Conservation (phyloP, 2,329 filamentous ascomycete species). For the Pseudogymnoascus pannorum region DNA sequence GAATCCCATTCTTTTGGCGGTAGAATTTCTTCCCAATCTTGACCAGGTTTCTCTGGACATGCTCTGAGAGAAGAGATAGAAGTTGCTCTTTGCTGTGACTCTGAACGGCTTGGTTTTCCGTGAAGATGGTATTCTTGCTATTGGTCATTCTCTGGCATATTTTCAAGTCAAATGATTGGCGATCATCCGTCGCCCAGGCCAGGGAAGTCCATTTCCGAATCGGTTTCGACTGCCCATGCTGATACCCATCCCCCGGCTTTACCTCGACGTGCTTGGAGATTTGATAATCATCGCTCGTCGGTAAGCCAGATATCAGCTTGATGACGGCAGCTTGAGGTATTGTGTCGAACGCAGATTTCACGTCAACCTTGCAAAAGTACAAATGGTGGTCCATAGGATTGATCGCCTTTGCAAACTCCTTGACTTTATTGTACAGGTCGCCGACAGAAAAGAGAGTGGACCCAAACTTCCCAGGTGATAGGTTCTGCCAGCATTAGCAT, state of each 20-base stretch:
- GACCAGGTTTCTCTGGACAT: constrained; percentile 79
- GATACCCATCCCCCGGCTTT: constrained; percentile 35
- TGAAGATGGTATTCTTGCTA: constrained; percentile 61
- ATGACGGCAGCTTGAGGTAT: constrained; percentile 78
- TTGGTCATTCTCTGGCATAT: constrained; percentile 26
- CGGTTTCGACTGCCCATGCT: constrained; percentile 19
- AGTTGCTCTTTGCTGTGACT: constrained; percentile 52
- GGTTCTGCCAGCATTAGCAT: constrained; percentile 29
- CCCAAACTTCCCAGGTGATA: constrained; percentile 57
- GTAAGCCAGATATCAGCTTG: constrained; percentile 53
- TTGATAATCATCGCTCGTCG: constrained; percentile 54
- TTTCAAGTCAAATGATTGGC: constrained; percentile 25
- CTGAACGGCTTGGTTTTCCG: constrained; percentile 58
- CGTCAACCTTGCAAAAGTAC: constrained; percentile 90
- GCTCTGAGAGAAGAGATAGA: constrained; percentile 64
- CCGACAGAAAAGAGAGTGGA: constrained; percentile 73
- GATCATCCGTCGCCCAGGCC: constrained; percentile 23
- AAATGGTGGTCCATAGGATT: constrained; percentile 38
- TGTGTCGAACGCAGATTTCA: constrained; percentile 87
- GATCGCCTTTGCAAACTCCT: constrained; percentile 54
- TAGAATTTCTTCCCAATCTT: constrained; percentile 85
- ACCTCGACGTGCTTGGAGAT: constrained; percentile 71
- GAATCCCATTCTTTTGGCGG: constrained; percentile 80
- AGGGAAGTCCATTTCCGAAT: constrained; percentile 25
- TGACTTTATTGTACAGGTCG: constrained; percentile 70